These are phyloP conservation scores for Termitomyces sp. DNA, from an alignment of 768 basidiomycete species.

Conservation along the genomic window DNA sequence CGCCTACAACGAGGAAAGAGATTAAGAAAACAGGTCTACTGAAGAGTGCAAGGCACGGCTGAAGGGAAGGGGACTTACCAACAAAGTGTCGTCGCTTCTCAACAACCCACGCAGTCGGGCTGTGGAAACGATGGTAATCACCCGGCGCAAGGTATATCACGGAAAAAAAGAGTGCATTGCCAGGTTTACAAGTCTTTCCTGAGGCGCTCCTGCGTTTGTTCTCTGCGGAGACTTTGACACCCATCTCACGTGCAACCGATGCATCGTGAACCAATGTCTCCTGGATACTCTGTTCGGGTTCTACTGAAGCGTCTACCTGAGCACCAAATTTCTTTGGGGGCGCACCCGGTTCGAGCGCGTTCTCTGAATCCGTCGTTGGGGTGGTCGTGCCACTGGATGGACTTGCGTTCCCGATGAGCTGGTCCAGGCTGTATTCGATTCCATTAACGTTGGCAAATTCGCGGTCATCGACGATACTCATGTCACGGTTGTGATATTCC, in stretches of 20 bases:
- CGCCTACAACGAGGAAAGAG: slow-evolving; percentile 41
- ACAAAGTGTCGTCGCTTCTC: slow-evolving; percentile 94
- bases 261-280: slow-evolving; percentile 63
- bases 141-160: slow-evolving; percentile 98
- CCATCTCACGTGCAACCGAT: slow-evolving; percentile 71
- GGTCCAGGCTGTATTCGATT: slow-evolving; percentile 90
- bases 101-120: slow-evolving; percentile 94
- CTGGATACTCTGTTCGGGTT: slow-evolving; percentile 43
- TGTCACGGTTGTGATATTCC: slow-evolving; percentile 38
- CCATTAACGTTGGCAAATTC: slow-evolving; percentile 97
- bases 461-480: slow-evolving; percentile 70
- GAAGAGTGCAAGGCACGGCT: background rate
- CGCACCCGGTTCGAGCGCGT: slow-evolving; percentile 24
- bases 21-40: background rate
- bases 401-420: slow-evolving; percentile 61
- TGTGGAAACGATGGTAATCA: slow-evolving; percentile 98
- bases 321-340: slow-evolving; percentile 54
- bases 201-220: slow-evolving; percentile 28
- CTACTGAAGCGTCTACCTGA: slow-evolving; percentile 68
- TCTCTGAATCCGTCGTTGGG: slow-evolving; percentile 22
- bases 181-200: slow-evolving; percentile 53
- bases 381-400: slow-evolving; percentile 26
- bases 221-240: slow-evolving; percentile 35
- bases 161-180: slow-evolving; percentile 84
- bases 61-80: slow-evolving; percentile 39